A percentile compares a stretch with the other conserved stretches of the same genome.
Evolutionary conservation across 2,329 filamentous ascomycete species (phyloP).

Genomic region (Penicillium thymicola): DNA sequence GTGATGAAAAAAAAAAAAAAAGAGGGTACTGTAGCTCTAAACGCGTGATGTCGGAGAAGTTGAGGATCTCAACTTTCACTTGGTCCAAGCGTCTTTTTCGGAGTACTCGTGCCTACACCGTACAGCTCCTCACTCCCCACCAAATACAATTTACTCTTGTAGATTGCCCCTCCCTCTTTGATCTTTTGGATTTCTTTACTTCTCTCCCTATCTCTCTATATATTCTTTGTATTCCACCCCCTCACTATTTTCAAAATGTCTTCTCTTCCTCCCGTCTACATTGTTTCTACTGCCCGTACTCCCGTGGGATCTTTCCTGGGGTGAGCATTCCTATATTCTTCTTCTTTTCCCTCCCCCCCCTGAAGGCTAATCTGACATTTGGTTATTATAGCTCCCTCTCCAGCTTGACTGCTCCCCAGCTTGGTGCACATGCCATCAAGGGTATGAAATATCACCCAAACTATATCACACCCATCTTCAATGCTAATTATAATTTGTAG

Average conservation of each 20-base stretch:
- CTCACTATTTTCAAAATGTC: conserved; percentile 57
- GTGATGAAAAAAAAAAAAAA: conserved; percentile 7
- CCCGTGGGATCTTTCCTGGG: conserved; percentile 93
- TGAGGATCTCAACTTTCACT: conserved; percentile 23
- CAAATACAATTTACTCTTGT: conserved; percentile 9
- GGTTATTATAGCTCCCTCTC: conserved; percentile 68
- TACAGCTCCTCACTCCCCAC: conserved; percentile 26
- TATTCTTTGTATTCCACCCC: background rate
- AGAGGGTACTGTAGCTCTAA: conserved; percentile 9
- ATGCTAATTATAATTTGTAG: conserved; percentile 35
- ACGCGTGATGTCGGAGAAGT: conserved; percentile 20
- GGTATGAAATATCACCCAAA: conserved; percentile 50
- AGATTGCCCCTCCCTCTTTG: conserved; percentile 7
- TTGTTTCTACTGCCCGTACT: conserved; percentile 86
- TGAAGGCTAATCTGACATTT: conserved; percentile 13
- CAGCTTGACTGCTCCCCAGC: conserved; percentile 77
- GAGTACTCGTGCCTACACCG: conserved; percentile 28
- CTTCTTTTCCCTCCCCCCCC: background rate
- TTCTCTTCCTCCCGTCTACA: conserved; percentile 84
- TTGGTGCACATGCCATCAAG: conserved; percentile 91
- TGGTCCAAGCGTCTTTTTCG: conserved; percentile 18
- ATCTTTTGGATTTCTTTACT: background rate
- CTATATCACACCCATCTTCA: background rate
- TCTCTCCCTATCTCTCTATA: background rate
- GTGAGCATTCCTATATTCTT: conserved; percentile 49